Base-by-base conservation (phyloP, 2,329 filamentous ascomycete species). In the Penicillium sp. region DNA sequence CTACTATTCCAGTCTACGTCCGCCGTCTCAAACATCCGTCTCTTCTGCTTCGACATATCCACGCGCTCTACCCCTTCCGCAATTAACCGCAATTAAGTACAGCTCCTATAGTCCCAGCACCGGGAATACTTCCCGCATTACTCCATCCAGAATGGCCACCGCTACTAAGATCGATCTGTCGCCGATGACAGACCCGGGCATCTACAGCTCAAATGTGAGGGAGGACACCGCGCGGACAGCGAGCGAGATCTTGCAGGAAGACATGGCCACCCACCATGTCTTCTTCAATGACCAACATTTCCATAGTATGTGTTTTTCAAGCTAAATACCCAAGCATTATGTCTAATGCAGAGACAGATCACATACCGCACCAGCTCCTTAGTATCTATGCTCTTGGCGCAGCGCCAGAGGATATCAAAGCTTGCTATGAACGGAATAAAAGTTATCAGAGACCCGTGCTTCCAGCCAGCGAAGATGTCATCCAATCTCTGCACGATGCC, bases 351-450 rank as follows among this genome's bases (percentile, higher is more conserved):
- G 7, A 16, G 9, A 8, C 47, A 78, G 76, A 96, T 70, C 92
- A 96, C 67, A 90, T 94, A 58, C 81, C 81, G 4, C 92, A 96
- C 65, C 86, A 91, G 35, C 75, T 95, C 5, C 81, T 96, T 11
- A 86, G 86, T 16, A 77, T 94, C 31, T 96, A 88, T 70, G 88
- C 89, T 34, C 85, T 94, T 1, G 87, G 88, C 1, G 90, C 89
- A 8, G 74, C 81, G 0, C 71, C 86, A 0, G 69, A 79, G 0
- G 71, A 82, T 18, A 79, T 97, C 4, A 79, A 86, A 63, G 74
- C 75, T 11, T 86, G 82, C 16, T 96, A 89, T 69, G 78, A 85
- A 42, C 70, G 75, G 43, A 92, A 93, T 71, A 75, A 74, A 5
- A 67, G 69, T 5, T 92, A 93, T 67, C 92, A 96, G 68, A 77